Conservation (phyloP, 768 basidiomycete genomes). For the Trametopsis cervina region DNA sequence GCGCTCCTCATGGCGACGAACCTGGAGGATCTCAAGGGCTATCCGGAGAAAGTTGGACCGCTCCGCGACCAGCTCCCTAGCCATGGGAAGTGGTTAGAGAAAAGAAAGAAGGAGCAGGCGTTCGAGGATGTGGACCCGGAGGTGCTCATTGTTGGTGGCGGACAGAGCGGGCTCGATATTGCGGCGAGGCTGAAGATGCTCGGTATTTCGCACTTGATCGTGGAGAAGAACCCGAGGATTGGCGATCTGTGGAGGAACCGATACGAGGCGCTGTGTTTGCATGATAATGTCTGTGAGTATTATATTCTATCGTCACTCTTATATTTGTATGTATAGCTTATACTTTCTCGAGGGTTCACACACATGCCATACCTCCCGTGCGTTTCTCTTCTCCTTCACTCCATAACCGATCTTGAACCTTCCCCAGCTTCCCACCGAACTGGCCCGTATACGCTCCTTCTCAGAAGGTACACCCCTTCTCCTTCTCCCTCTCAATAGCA, state of each 20-base stretch:
- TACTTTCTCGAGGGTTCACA: conserved; percentile 29
- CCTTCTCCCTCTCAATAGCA: background rate
- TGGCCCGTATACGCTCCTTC: conserved; percentile 4
- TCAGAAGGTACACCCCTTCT: background rate
- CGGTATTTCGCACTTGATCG: conserved; percentile 42
- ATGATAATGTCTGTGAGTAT: conserved; percentile 58
- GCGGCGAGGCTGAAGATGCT: conserved; percentile 52
- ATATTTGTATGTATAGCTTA: background rate
- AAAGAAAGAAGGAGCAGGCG: conserved; percentile 28
- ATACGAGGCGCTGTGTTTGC: conserved; percentile 60
- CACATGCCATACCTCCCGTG: conserved; percentile 51
- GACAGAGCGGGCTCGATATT: conserved; percentile 47
- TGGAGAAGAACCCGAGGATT: conserved; percentile 55
- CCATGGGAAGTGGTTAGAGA: conserved; percentile 36
- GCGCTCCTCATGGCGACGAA: conserved; percentile 43
- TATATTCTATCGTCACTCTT: no score
- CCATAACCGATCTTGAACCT: background rate
- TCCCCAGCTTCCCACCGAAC: conserved; percentile 1
- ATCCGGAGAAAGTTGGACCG: conserved; percentile 33
- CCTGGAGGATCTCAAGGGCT: conserved; percentile 41
- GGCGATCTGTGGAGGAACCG: conserved; percentile 63
- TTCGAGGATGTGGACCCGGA: conserved; percentile 40
- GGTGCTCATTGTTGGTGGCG: conserved; percentile 45
- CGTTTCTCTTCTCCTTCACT: conserved; percentile 16
- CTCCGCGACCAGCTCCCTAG: conserved; percentile 26